Evolutionary conservation across 345 rosid genomes (phyloP), one percentile per base, ranked within the genome.

Genomic region (Camelina sativa): DNA sequence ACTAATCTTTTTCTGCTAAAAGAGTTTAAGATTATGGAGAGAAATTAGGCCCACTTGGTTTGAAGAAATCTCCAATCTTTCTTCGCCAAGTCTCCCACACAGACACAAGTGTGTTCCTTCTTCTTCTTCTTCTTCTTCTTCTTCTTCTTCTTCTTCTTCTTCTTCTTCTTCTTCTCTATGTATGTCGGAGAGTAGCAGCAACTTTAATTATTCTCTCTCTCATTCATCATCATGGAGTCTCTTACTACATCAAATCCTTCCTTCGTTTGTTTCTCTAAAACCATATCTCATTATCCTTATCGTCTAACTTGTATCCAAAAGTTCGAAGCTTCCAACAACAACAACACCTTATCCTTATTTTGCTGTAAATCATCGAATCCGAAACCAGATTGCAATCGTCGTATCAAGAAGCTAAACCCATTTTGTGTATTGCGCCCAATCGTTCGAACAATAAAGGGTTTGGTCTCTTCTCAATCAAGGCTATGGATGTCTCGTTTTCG

Each of bases 401-500:
- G 25, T 10, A 48, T 71, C 32, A 46, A 56, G 22, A 44, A 56
- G 22, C 8, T 66, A 19, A 80, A 83, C 72, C 88, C 83, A 32
- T 71, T 85, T 1, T 75, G 44, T 65, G 80, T 80, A 37, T 38
- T 85, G 43, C 75, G 75, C 17, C 86, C 86, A 43, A 52, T 91
- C 66, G 50, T 86, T 37, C 82, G 62, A 60, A 78, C 78, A 4
- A 58, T 90, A 35, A 84, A 74, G 76, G 72, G 72, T 2, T 64
- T 80, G 51, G 86, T 86, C 11, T 82, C 81, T 25, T 84, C 86
- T 8, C 90, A 80, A 15, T 69, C 85, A 19, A 70, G 65, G 40
- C 81, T 55, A 77, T 86, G 93, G 96, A 83, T 72, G 71, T 84
- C 88, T 4, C 58, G 78, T 50, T 55, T 82, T 3, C 84, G 74